A percentile compares a stretch with the other conserved stretches of the same genome.
phyloP scores from a whole-genome alignment of 2,329 filamentous ascomycete species.

The Curvularia verruculosa region DNA sequence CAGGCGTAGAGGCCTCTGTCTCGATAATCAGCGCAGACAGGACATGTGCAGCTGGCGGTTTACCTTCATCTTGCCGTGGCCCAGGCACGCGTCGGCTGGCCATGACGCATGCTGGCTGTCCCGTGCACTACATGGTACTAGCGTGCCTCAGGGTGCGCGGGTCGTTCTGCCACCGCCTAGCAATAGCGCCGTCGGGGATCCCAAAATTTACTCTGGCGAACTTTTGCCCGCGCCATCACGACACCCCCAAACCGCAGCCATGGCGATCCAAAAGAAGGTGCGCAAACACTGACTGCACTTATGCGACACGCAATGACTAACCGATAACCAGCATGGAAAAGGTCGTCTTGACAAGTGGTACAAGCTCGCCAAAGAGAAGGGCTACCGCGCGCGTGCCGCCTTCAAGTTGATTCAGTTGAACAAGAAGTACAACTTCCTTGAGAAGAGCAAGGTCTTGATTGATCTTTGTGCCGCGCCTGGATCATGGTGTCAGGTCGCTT shows the following conservation, averaged over 20 bases:
- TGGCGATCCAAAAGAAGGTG: slow-evolving; percentile 96
- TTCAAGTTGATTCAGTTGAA: slow-evolving; percentile 99
- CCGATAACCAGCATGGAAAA: slow-evolving; percentile 73
- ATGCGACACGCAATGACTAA: slow-evolving; percentile 28
- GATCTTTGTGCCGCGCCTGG: slow-evolving; percentile 98
- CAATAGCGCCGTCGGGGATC: slow-evolving; percentile 12
- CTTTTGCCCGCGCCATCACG: slow-evolving; percentile 27
- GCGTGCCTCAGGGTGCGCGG: slow-evolving; percentile 11
- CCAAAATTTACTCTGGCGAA: slow-evolving; percentile 29
- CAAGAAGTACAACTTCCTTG: slow-evolving; percentile 98
- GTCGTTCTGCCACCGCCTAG: slow-evolving; percentile 28
- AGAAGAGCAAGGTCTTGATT: slow-evolving; percentile 93
- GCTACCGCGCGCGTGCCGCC: slow-evolving; percentile 91
- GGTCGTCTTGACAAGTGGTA: slow-evolving; percentile 99
- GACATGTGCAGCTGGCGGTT: slow-evolving; percentile 13
- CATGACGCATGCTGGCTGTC: slow-evolving; percentile 29
- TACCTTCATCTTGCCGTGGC: slow-evolving; percentile 29
- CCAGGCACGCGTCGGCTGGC: slow-evolving; percentile 18
- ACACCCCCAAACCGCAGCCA: slow-evolving; percentile 51
- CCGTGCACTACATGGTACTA: slow-evolving; percentile 15
- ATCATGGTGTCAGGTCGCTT: slow-evolving; percentile 68
- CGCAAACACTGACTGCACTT: background rate
- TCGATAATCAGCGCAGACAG: slow-evolving; percentile 13
- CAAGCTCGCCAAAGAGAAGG: slow-evolving; percentile 97
- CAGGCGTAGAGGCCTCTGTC: slow-evolving; percentile 29